Base-by-base conservation (phyloP, 1,284 basidiomycete genomes). In the Papiliotrema laurentii region DNA sequence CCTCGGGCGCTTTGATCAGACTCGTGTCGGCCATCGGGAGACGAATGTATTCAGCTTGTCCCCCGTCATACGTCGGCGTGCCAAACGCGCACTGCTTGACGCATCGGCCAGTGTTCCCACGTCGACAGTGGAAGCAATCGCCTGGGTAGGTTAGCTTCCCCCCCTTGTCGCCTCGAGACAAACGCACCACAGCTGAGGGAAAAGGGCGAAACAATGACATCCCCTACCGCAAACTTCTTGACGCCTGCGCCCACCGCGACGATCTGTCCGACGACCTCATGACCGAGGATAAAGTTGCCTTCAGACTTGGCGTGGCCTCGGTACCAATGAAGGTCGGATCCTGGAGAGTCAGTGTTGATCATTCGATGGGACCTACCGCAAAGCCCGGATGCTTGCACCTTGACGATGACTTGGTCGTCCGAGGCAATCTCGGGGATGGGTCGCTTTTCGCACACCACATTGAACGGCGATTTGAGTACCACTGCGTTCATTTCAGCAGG, bases 131-230 rank as follows among this genome's bases (percentile, higher is more conserved):
- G 24, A 5, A 42, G 24, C 40, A 42, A 6, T 27, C 24, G 21
- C 40, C 40, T 42, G n/a, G 6, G n/a, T n/a, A 7, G n/a, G 25
- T 42, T 4, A 42, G 26, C 40, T 19, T 4, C 4, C 4, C 14
- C 6, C 4, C 40, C 25, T 13, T 11, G n/a, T 6, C 18, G 5
- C 14, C 4, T 4, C 5, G 4, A 27, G 14, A 35, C 3, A 21
- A 11, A 87, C 72, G 84, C 82, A 44, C 85, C 86, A 60, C 91
- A 94, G 37, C 83, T 87, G 18, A 82, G 79, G 0, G 87, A 89
- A 70, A 93, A 94, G 0, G 90, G 88, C 1, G 86, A 83, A 14
- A 92, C 82, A n/a, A 93, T 86, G 55, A 83, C 83, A 68, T 92
- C 86, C 4, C 89, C 89, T 3, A 86, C 68, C 53, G 81, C 81